Evolutionary conservation across 768 basidiomycete genomes (phyloP).

Genomic region (Lactarius quietus): DNA sequence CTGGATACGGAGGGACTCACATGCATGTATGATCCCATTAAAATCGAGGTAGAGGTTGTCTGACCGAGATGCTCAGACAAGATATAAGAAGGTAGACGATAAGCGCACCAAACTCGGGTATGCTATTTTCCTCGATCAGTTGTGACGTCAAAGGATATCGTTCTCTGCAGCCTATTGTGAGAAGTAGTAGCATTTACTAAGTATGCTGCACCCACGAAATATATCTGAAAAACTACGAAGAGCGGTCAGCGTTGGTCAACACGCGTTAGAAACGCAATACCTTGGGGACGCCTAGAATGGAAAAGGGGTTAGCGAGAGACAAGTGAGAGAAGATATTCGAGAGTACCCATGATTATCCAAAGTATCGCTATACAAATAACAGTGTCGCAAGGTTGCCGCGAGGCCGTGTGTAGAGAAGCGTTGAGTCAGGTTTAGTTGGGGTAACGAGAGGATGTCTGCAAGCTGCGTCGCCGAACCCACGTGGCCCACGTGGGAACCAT

Average conservation of each 20-base stretch:
- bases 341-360: slow-evolving; percentile 22
- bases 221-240: slow-evolving; percentile 86
- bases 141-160: slow-evolving; percentile 98
- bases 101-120: slow-evolving; percentile 88
- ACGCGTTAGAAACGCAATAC: slow-evolving; percentile 28
- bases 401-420: not conserved
- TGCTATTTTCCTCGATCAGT: slow-evolving; percentile 96
- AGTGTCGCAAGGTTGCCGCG: not conserved
- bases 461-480: slow-evolving; percentile 7
- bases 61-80: slow-evolving; percentile 31
- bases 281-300: slow-evolving; percentile 45
- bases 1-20: slow-evolving; percentile 32
- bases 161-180: slow-evolving; percentile 52
- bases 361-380: not conserved
- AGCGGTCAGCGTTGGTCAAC: slow-evolving; percentile 1
- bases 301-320: slow-evolving; percentile 6
- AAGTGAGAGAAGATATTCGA: not conserved
- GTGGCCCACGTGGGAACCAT: slow-evolving; percentile 7
- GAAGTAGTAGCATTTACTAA: not conserved
- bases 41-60: slow-evolving; percentile 94
- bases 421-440: not conserved
- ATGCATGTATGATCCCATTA: slow-evolving; percentile 90
- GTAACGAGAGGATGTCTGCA: not conserved
- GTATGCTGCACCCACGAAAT: slow-evolving; percentile 62
- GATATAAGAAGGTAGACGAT: not conserved